A percentile compares a stretch with the other conserved stretches of the same genome.
phyloP scores from a whole-genome alignment of 1,139 yeast genomes.

The Yamadazyma friedrichii region DNA sequence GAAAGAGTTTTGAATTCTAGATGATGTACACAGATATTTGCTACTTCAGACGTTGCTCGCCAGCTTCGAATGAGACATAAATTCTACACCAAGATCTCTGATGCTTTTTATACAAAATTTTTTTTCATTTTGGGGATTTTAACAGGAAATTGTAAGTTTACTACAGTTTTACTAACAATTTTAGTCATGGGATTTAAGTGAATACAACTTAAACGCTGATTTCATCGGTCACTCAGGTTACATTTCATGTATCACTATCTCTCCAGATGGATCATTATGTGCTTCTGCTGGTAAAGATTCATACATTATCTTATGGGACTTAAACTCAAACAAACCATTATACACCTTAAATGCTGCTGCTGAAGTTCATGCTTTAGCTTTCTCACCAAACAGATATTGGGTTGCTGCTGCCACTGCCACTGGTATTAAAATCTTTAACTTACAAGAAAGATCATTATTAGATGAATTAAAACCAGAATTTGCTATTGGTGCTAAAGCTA shows the following conservation, averaged over 20 bases:
- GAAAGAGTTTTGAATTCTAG: conserved; percentile 7
- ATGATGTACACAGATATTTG: conserved; percentile 85
- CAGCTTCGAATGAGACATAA: conserved; percentile 90
- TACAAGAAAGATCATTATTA: conserved; percentile 92
- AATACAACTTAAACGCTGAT: conserved; percentile 89
- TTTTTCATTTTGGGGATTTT: background rate
- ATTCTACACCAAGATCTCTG: conserved; percentile 99
- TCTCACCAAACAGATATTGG: conserved; percentile 99
- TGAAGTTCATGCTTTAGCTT: conserved; percentile 97
- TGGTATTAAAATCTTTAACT: conserved; percentile 97
- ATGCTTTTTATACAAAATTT: conserved; percentile 26
- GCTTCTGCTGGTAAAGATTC: conserved; percentile 99
- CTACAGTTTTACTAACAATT: conserved; percentile 21
- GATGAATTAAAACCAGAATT: conserved; percentile 99
- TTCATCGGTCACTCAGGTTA: conserved; percentile 99
- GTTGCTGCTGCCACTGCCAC: conserved; percentile 99
- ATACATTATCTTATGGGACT: conserved; percentile 98
- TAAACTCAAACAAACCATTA: conserved; percentile 82
- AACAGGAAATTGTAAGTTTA: background rate
- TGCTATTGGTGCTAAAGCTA: conserved; percentile 84
- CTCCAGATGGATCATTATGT: conserved; percentile 99
- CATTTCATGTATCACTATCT: conserved; percentile 95
- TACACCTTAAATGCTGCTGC: conserved; percentile 96
- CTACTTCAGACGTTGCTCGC: conserved; percentile 94
- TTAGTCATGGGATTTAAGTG: conserved; percentile 93